Conservation (phyloP, 2,329 filamentous ascomycete species). For the Beauveria medogensis region DNA sequence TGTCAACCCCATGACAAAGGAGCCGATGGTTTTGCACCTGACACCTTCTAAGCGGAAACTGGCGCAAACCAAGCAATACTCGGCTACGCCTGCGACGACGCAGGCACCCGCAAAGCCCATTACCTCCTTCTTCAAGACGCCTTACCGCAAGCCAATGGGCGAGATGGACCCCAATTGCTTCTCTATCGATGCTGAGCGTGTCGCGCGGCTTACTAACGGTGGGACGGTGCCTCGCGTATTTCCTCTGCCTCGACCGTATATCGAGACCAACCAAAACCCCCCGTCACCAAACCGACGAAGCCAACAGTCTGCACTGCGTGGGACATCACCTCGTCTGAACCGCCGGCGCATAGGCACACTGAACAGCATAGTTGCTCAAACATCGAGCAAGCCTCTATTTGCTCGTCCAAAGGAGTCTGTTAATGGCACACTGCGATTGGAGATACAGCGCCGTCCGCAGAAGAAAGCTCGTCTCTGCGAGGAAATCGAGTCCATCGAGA, state of each 20-base stretch:
- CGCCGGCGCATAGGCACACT: conserved; percentile 48
- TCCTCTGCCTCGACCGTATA: conserved; percentile 49
- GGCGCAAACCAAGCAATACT: conserved; percentile 25
- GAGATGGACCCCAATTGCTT: conserved; percentile 58
- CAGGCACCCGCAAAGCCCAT: conserved; percentile 40
- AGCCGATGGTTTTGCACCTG: conserved; percentile 40
- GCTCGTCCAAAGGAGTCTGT: conserved; percentile 14
- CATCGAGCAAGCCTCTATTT: conserved; percentile 16
- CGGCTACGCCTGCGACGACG: conserved; percentile 12
- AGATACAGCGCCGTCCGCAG: conserved; percentile 31
- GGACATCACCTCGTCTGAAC: conserved; percentile 31
- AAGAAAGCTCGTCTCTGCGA: conserved; percentile 52
- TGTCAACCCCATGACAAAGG: conserved; percentile 82
- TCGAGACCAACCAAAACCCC: conserved; percentile 29
- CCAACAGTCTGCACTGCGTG: conserved; percentile 15
- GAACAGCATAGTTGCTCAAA: conserved; percentile 31
- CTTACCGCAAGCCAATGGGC: conserved; percentile 47
- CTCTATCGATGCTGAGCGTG: conserved; percentile 39
- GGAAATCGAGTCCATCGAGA: conserved; percentile 27
- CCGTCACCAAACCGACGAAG: conserved; percentile 12
- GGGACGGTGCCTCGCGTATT: conserved; percentile 48
- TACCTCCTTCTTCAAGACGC: conserved; percentile 44
- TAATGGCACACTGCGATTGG: conserved; percentile 15
- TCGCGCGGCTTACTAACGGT: conserved; percentile 40
- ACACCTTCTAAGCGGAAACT: conserved; percentile 36